Evolutionary conservation across 345 rosid species (phyloP).

Genomic region (Salix exigua): DNA sequence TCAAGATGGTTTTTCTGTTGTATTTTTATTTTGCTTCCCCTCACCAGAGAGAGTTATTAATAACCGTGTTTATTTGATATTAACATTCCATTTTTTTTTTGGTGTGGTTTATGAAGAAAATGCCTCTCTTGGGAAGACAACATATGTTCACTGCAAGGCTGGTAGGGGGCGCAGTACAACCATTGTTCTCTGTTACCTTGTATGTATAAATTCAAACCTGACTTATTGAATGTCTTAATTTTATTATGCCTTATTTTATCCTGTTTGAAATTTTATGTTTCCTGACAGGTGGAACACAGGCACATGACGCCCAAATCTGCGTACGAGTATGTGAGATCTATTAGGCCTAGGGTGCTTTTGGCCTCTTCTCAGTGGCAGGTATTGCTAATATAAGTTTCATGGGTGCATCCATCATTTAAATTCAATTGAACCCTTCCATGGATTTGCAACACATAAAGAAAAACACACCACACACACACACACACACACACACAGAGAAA

Average conservation of each 20-base stretch:
- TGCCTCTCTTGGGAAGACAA: constrained; percentile 53
- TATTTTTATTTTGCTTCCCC: background rate
- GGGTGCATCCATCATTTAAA: background rate
- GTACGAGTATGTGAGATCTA: constrained; percentile 62
- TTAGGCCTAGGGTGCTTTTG: constrained; percentile 78
- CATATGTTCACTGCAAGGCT: constrained; percentile 93
- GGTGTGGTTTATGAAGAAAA: constrained; percentile 41
- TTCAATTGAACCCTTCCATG: background rate
- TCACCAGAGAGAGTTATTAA: background rate
- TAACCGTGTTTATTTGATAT: background rate
- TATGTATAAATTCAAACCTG: background rate
- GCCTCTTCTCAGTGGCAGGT: constrained; percentile 92
- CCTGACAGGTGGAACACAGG: constrained; percentile 65
- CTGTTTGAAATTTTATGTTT: background rate
- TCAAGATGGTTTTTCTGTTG: background rate
- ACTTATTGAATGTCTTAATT: background rate
- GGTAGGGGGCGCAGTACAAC: constrained; percentile 95
- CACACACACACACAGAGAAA: background rate
- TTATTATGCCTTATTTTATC: background rate
- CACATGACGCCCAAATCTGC: constrained; percentile 80
- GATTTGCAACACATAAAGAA: background rate
- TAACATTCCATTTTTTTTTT: background rate
- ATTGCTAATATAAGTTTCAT: constrained; percentile 6
- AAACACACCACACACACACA: no score
- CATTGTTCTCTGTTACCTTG: constrained; percentile 86